These are phyloP conservation scores for Patellaria atrata DNA, from an alignment of 495 filamentous ascomycete species.

Conservation along the genomic window DNA sequence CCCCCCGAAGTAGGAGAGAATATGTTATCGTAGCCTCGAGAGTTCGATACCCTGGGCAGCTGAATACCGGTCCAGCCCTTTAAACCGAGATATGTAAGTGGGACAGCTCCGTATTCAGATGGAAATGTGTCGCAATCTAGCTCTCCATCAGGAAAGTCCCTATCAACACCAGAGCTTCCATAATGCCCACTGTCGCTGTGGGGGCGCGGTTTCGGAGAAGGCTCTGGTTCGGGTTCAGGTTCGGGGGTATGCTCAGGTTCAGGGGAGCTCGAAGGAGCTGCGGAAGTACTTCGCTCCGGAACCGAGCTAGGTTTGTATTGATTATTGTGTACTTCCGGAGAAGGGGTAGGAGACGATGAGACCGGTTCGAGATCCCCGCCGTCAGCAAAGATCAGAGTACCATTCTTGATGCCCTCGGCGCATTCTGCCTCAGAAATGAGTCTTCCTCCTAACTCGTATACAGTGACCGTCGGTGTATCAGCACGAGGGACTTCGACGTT, in stretches of 20 bases:
- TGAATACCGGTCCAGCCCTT: slow-evolving; percentile 77
- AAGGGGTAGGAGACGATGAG: not conserved
- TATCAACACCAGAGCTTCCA: slow-evolving; percentile 36
- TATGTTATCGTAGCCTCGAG: slow-evolving; percentile 40
- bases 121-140: slow-evolving; percentile 63
- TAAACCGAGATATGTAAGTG: slow-evolving; percentile 50
- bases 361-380: slow-evolving; percentile 11
- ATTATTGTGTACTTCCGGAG: slow-evolving; percentile 5
- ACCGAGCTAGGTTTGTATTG: too few relatives aligned
- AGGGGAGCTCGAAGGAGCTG: slow-evolving; percentile 1
- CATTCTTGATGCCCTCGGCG: slow-evolving; percentile 25
- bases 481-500: slow-evolving; percentile 16
- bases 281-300: too few relatives aligned
- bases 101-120: slow-evolving; percentile 64
- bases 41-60: slow-evolving; percentile 31
- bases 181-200: too few relatives aligned
- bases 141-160: slow-evolving; percentile 64
- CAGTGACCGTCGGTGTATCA: slow-evolving; percentile 21
- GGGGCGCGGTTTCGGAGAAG: not conserved
- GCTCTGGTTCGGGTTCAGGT: not conserved
- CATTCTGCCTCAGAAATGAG: slow-evolving; percentile 26
- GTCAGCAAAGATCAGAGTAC: slow-evolving; percentile 22
- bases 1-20: slow-evolving; percentile 31
- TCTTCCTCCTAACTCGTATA: slow-evolving; percentile 24
- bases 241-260: not conserved